phyloP scores from a whole-genome alignment of 176 grass and related monocot species.

The Cenchrus purpureus region DNA sequence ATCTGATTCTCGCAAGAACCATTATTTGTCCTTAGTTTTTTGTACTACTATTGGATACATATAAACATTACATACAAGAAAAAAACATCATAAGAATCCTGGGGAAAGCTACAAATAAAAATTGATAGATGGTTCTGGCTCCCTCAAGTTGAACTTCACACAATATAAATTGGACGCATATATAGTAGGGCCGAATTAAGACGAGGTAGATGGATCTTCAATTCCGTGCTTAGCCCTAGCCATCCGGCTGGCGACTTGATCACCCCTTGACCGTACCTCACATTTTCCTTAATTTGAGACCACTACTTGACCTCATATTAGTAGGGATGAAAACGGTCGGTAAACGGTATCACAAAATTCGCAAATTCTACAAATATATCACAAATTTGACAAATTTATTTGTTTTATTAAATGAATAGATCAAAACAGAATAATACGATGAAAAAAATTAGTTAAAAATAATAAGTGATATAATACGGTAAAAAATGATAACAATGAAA shows the following conservation, averaged over 20 bases:
- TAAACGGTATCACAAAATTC: no score
- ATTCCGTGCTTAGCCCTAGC: neutral
- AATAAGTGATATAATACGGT: no score
- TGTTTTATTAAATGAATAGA: no score
- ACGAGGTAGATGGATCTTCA: constrained; percentile 9
- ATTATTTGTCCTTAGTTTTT: neutral
- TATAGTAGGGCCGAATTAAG: constrained; percentile 4
- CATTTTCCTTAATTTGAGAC: neutral
- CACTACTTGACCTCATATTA: neutral
- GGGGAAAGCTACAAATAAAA: neutral
- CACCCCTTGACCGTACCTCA: neutral
- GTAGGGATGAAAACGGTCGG: neutral
- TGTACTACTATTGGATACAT: neutral
- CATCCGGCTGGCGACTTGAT: neutral
- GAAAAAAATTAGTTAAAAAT: no score
- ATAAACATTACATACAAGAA: neutral
- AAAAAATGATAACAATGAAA: no score
- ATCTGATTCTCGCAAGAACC: neutral
- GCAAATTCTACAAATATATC: no score
- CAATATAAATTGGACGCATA: neutral
- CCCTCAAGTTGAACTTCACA: neutral
- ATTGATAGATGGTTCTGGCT: neutral
- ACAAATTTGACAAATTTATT: no score
- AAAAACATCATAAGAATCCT: neutral
- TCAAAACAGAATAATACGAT: no score